Conservation (phyloP, 768 basidiomycete species). For the Mycena venus region DNA sequence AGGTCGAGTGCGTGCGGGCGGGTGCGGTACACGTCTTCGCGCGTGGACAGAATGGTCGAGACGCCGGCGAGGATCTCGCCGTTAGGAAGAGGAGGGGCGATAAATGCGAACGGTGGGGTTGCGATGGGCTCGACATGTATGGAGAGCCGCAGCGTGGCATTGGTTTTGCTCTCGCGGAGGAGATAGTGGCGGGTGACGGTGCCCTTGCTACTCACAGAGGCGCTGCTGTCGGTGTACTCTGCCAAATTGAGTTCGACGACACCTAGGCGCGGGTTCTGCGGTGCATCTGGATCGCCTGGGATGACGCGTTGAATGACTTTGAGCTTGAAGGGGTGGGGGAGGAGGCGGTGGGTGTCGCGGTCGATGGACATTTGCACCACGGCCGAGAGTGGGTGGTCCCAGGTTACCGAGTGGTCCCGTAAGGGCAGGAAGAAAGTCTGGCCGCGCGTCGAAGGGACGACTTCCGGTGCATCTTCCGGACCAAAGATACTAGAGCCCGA, state of each 20-base stretch:
- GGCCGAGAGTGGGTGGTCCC: constrained; percentile 70
- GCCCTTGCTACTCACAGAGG: constrained; percentile 48
- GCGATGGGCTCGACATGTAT: constrained; percentile 59
- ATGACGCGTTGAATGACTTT: constrained; percentile 75
- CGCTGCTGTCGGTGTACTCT: constrained; percentile 68
- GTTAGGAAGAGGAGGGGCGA: constrained; percentile 76
- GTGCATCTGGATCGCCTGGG: constrained; percentile 66
- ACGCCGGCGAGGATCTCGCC: constrained; percentile 82
- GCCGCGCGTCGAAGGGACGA: constrained; percentile 66
- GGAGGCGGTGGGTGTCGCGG: constrained; percentile 63
- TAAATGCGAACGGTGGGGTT: constrained; percentile 49
- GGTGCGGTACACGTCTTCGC: constrained; percentile 62
- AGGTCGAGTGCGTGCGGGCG: constrained; percentile 66
- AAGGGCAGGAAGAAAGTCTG: constrained; percentile 72
- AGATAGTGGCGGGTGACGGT: constrained; percentile 75
- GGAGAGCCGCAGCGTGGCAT: constrained; percentile 80
- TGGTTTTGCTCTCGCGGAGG: constrained; percentile 80
- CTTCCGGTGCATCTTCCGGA: background rate
- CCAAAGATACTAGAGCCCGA: background rate
- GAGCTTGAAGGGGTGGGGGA: constrained; percentile 75
- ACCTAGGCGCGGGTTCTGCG: constrained; percentile 74
- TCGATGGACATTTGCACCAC: constrained; percentile 73
- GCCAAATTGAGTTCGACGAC: constrained; percentile 79
- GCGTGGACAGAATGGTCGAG: constrained; percentile 61
- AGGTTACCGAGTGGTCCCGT: constrained; percentile 73